Conservation (phyloP, 495 filamentous ascomycete genomes). For the Aspergillus avenaceus region DNA sequence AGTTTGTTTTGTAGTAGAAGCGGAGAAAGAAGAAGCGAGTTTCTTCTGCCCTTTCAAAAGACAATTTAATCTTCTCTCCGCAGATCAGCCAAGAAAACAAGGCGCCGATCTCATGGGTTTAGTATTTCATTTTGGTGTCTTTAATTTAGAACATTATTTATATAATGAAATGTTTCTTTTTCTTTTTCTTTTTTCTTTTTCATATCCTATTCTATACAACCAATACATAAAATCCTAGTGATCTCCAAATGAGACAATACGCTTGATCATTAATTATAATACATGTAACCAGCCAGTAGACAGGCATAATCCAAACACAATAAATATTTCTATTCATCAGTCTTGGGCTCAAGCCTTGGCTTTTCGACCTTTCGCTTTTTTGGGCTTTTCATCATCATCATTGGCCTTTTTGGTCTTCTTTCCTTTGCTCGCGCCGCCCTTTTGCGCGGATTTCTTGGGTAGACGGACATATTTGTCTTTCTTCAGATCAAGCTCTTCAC, state of each 20-base stretch:
- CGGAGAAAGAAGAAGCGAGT: background rate
- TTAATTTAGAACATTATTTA: background rate
- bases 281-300: no score
- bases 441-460: conserved; percentile 62
- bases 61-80: conserved; percentile 6
- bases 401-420: conserved; percentile 56
- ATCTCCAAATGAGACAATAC: no score
- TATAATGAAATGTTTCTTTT: no score
- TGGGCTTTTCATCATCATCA: conserved; percentile 50
- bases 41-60: background rate
- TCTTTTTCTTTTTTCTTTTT: no score
- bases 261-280: no score
- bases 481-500: conserved; percentile 71
- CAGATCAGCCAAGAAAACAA: conserved; percentile 15
- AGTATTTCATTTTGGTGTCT: background rate
- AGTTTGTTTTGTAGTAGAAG: background rate
- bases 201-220: no score
- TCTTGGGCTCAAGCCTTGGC: conserved; percentile 37
- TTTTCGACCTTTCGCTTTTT: conserved; percentile 44
- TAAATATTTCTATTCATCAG: background rate
- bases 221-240: no score
- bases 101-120: no score
- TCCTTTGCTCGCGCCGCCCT: conserved; percentile 36
- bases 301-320: background rate
- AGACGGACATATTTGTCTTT: conserved; percentile 96